Percentiles rank a stretch among this genome's conserved stretches.
phyloP scores from a whole-genome alignment of 495 filamentous ascomycete genomes.

The Rostrohypoxylon terebratum region DNA sequence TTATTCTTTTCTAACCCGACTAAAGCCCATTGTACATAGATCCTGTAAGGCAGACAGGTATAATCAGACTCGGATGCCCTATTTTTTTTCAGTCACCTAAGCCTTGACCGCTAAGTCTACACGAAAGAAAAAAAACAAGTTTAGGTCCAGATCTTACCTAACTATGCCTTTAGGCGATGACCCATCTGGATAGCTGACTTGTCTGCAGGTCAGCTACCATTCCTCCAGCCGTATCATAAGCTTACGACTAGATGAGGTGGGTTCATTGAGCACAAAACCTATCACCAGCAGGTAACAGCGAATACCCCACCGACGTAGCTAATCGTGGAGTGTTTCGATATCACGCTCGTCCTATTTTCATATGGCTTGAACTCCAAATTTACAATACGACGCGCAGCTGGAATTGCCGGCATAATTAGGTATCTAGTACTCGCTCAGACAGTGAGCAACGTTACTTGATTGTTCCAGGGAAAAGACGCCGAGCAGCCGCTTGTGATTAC shows the following conservation, averaged over 20 bases:
- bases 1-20: background rate
- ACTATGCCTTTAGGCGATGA: background rate
- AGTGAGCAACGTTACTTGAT: background rate
- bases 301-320: background rate
- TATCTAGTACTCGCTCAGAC: too few relatives aligned
- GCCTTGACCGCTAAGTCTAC: conserved; percentile 1
- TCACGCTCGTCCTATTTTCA: background rate
- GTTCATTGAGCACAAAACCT: background rate
- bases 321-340: background rate
- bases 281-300: background rate
- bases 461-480: background rate
- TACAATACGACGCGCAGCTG: background rate
- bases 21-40: background rate
- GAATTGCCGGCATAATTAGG: background rate
- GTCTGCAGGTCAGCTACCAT: background rate
- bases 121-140: background rate
- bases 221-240: background rate
- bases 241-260: background rate
- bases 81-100: background rate
- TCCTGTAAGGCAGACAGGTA: background rate
- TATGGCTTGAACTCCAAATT: background rate
- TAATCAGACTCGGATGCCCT: background rate
- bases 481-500: background rate
- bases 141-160: conserved; percentile 6
- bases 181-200: background rate